phyloP scores from a whole-genome alignment of 2,329 filamentous ascomycete species.

The Talaromyces sp. region DNA sequence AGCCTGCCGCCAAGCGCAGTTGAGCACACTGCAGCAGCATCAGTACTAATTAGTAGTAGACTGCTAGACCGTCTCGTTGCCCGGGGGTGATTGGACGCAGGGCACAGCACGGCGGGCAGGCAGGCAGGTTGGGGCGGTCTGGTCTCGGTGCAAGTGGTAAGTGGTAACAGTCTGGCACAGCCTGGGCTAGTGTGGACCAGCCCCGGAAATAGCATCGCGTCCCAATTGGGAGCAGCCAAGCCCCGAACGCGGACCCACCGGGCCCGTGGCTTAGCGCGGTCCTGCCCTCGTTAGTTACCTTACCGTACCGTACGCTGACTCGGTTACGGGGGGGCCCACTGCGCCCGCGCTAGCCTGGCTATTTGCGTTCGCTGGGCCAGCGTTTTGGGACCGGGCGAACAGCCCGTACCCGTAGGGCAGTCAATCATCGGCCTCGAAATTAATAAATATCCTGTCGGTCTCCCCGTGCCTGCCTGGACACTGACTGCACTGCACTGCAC shows the following conservation, averaged over 20 bases:
- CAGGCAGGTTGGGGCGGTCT: constrained; percentile 4
- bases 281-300: background rate
- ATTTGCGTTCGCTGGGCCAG: background rate
- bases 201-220: background rate
- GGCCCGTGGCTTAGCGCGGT: background rate
- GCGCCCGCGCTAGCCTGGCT: background rate
- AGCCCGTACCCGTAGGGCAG: constrained; percentile 10
- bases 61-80: constrained; percentile 9
- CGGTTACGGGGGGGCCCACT: background rate
- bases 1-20: too few species aligned
- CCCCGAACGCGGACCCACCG: background rate
- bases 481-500: too few species aligned
- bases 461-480: background rate
- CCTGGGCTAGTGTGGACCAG: background rate
- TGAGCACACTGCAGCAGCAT: too few species aligned
- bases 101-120: background rate
- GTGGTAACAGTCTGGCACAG: too few species aligned
- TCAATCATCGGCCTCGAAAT: constrained; percentile 9
- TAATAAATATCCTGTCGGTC: background rate
- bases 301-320: background rate
- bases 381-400: constrained; percentile 4
- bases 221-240: background rate
- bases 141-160: too few species aligned
- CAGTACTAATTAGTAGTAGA: too few species aligned
- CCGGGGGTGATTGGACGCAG: background rate